These are phyloP conservation scores for Colletotrichum lini DNA, from an alignment of 2,329 filamentous ascomycete species.

Conservation along the genomic window DNA sequence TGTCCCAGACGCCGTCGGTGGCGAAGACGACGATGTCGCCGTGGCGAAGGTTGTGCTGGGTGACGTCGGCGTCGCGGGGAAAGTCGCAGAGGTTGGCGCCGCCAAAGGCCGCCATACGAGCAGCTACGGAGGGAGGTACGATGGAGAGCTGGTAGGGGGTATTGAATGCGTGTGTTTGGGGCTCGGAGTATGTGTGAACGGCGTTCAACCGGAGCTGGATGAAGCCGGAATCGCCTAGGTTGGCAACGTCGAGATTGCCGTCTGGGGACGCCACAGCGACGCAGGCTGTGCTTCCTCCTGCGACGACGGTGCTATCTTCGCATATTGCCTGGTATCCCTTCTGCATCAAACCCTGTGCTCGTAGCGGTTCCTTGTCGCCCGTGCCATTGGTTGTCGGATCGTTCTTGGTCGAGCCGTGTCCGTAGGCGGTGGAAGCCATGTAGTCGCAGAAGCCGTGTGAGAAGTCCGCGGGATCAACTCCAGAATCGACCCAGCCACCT, in stretches of 20 bases:
- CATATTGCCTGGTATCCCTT: slow-evolving; percentile 87
- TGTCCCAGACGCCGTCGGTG: slow-evolving; percentile 96
- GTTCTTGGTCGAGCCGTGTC: slow-evolving; percentile 60
- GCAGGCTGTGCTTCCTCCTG: slow-evolving; percentile 93
- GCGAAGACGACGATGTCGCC: slow-evolving; percentile 95
- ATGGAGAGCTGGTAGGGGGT: slow-evolving; percentile 96
- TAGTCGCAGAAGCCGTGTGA: slow-evolving; percentile 94
- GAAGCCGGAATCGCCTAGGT: slow-evolving; percentile 95
- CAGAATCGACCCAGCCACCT: slow-evolving; percentile 93
- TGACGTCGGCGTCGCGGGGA: slow-evolving; percentile 86
- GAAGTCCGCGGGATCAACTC: slow-evolving; percentile 95
- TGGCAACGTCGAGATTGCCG: slow-evolving; percentile 88
- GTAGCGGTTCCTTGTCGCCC: slow-evolving; percentile 27
- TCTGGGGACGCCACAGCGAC: slow-evolving; percentile 82
- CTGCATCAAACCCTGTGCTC: slow-evolving; percentile 74
- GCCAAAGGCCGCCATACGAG: slow-evolving; percentile 87
- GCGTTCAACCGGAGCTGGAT: slow-evolving; percentile 88
- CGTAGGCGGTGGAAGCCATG: slow-evolving; percentile 84
- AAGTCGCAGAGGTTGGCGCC: slow-evolving; percentile 85
- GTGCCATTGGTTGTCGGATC: slow-evolving; percentile 34
- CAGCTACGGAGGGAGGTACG: slow-evolving; percentile 83
- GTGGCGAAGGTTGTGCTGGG: slow-evolving; percentile 82
- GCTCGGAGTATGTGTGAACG: slow-evolving; percentile 84
- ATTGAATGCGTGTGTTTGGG: slow-evolving; percentile 97
- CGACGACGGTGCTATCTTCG: slow-evolving; percentile 78